Evolutionary conservation across 2,329 filamentous ascomycete genomes (phyloP), one percentile per base, ranked within the genome.

Genomic region (Trichophyton simii): DNA sequence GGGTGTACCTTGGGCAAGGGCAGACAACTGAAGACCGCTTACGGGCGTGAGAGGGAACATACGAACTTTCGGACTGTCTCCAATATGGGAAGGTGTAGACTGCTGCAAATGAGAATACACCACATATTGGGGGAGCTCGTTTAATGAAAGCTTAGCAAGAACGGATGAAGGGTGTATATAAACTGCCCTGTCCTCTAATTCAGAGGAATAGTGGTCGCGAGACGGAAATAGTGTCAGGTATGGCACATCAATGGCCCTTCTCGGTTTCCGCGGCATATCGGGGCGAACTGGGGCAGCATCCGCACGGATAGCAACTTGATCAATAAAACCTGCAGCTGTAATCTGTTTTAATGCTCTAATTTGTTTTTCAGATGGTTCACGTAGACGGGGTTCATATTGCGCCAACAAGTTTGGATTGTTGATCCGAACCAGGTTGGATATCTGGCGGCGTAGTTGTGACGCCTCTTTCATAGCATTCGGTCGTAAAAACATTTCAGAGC

Each of bases 231-330:
- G 84, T 0, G 94, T 91, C 5, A 95, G 74, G 71, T 97, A 99
- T 0, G 92, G 88, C 2, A 97, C 88, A 67, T 97, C 91, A 65
- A 94, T 95, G 1, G 91, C 88, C n/a, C 91, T 84, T 58, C 84
- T 85, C 0, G 91, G 89, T 64, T 88, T 89, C 18, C 87, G 80
- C 54, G 79, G 75, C 60, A 81, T 75, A 64, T 87, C 84, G 0
- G 86, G 85, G 0, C 89, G 88, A 11, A 80, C 81, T 0, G 90
- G 89, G 0, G 89, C 81, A n/a, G 90, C 78, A 72, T 99, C 92
- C 3, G 89, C 89, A 63, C 94, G 88, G 67, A 97, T 91, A 54
- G 94, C 94, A 46, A 99, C 83, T 67, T 96, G 88, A 73, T 99
- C 94, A 69, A 97, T 85, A 76, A 96, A 97, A 0, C 92, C 94